Evolutionary conservation across 2,329 filamentous ascomycete genomes (phyloP), one percentile per base, ranked within the genome.

Genomic region (Ilyonectria sp.): DNA sequence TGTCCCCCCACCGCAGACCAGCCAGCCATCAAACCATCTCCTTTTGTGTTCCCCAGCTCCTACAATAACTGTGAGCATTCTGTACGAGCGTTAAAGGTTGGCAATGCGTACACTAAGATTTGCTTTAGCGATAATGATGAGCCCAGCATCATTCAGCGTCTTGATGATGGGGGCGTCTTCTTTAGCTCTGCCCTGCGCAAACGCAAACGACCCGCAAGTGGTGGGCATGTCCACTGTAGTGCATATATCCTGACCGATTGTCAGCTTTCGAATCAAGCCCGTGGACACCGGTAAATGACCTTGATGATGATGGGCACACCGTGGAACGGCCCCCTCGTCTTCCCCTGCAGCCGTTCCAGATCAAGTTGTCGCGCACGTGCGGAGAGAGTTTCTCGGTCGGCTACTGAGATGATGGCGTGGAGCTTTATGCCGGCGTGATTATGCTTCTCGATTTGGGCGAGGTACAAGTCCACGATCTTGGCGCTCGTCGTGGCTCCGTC

Each of bases 1-100:
- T 56, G 53, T 15, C 68, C 70, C 19, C 60, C 60, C 7, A 69
- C 63, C 9, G 65, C 65, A 10, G 63, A 69, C 70, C 68, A 71
- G 9, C 69, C 69, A 23, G 33, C 4, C 46, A 49, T 49, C 6
- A 49, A n/a, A 7, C 23, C 21, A 1, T 3, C 23, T 6, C 46
- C 21, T 29, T 49, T 49, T 2, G 23, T 13, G 10, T 49, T 49
- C 2, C 46, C 21, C 4, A 49, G 15, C 13, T 49, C 46, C 46
- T 49, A 11, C 3, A 29, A 29, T 29, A 31, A 31, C 2, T 26
- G 5, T n/a, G 8, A 31, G 46, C 13, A 31, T 15, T 23, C 2
- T 15, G 11, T 3, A 15, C 23, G 7, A 9, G 9, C 1, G 7
- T 44, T 7, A 19, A n/a, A 17, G 17, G n/a, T 9, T 44, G 43